These are phyloP conservation scores for Globisporangium paroecandrum DNA, from an alignment of 352 stramenopile species.

Conservation along the genomic window DNA sequence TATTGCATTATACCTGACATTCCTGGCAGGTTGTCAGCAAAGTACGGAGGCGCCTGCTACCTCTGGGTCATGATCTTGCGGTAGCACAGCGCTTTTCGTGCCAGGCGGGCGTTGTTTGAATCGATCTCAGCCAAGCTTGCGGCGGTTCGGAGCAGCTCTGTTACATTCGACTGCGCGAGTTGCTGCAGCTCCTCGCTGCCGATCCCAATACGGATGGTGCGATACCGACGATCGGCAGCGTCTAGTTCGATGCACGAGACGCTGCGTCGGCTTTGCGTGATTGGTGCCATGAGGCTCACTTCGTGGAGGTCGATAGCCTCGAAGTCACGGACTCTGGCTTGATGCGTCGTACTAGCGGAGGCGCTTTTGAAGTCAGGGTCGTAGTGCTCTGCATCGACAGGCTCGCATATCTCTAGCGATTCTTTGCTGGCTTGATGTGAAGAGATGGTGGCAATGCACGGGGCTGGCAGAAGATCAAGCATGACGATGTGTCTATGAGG, in stretches of 20 bases:
- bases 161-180: not conserved
- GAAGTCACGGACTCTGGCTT: not conserved
- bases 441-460: too few species aligned
- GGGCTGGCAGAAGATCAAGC: too few species aligned
- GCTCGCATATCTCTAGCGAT: too few species aligned
- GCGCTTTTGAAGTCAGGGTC: too few species aligned
- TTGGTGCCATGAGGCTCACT: not conserved
- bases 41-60: too few species aligned
- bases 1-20: too few species aligned
- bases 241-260: not conserved
- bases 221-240: slow-evolving; percentile 19
- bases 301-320: not conserved
- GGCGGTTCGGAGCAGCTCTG: not conserved
- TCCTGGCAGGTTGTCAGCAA: too few species aligned
- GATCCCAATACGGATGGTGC: slow-evolving; percentile 25
- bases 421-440: too few species aligned
- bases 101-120: slow-evolving; percentile 21
- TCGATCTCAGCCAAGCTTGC: not conserved
- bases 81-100: slow-evolving; percentile 23
- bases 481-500: too few species aligned
- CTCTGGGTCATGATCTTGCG: slow-evolving; percentile 7
- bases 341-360: not conserved
- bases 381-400: too few species aligned
- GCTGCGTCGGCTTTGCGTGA: not conserved
- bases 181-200: slow-evolving; percentile 25